Conservation (phyloP, 140 eudicot genomes). For the Anethum foeniculum region DNA sequence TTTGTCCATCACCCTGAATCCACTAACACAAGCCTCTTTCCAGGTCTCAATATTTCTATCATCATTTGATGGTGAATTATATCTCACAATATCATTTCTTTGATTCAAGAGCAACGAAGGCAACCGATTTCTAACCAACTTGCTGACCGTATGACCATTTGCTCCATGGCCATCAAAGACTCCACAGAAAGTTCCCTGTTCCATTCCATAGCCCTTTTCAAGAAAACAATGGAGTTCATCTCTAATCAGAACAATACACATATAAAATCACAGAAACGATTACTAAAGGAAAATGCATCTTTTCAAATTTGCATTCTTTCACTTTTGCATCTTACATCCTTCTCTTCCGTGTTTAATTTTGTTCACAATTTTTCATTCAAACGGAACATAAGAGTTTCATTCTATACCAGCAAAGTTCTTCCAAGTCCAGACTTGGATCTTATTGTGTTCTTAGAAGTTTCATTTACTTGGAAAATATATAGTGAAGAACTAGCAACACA, state of each 20-base stretch:
- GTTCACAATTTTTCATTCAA: neutral
- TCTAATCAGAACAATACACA: neutral
- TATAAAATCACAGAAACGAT: neutral
- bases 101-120: slow-evolving; percentile 64
- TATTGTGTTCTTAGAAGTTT: neutral
- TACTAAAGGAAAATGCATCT: neutral
- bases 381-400: neutral
- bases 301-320: neutral
- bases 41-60: slow-evolving; percentile 36
- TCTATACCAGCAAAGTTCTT: neutral
- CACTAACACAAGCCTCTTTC: slow-evolving; percentile 53
- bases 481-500: neutral
- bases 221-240: neutral
- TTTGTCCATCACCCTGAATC: slow-evolving; percentile 72
- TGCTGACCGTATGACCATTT: slow-evolving; percentile 71
- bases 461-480: neutral
- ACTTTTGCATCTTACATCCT: neutral
- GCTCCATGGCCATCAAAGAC: slow-evolving; percentile 91
- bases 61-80: slow-evolving; percentile 16
- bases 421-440: neutral
- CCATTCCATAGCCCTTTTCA: slow-evolving; percentile 73
- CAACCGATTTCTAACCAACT: slow-evolving; percentile 58
- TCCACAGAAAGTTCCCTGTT: slow-evolving; percentile 58
- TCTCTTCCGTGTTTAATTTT: neutral
- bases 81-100: slow-evolving; percentile 38